Evolutionary conservation across 768 basidiomycete species (phyloP).

Genomic region (Nevesoporus exiguus): DNA sequence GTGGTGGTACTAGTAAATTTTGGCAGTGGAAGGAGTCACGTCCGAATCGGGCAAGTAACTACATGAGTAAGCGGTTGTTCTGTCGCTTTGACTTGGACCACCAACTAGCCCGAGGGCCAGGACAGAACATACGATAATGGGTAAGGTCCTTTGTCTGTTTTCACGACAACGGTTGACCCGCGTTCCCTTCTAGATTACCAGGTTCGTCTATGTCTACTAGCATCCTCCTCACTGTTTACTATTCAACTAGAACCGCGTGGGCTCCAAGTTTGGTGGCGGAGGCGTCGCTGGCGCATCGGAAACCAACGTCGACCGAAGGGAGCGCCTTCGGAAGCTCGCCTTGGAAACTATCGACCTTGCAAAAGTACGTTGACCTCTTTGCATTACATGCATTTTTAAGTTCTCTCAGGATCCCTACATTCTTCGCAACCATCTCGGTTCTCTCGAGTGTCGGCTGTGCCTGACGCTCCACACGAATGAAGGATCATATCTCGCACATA

Average conservation of each 20-base stretch:
- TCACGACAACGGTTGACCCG: constrained; percentile 5
- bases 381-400: constrained; percentile 7
- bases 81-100: background rate
- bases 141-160: constrained; percentile 17
- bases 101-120: constrained; percentile 1
- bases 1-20: constrained; percentile 9
- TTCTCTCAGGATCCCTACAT: constrained; percentile 87
- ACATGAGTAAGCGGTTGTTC: background rate
- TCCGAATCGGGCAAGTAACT: constrained; percentile 16
- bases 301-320: constrained; percentile 91
- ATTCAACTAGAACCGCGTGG: constrained; percentile 79
- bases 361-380: constrained; percentile 53
- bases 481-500: constrained; percentile 97
- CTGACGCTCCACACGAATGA: constrained; percentile 99
- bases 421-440: constrained; percentile 96
- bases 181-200: constrained; percentile 54
- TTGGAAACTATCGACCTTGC: constrained; percentile 97
- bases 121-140: constrained; percentile 12
- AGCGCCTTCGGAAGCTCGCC: constrained; percentile 91
- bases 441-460: constrained; percentile 96
- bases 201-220: constrained; percentile 36
- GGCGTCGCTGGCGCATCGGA: constrained; percentile 95
- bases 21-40: background rate
- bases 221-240: constrained; percentile 1
- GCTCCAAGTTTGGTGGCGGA: constrained; percentile 93